A percentile compares a stretch with the other conserved stretches of the same genome.
phyloP scores from a whole-genome alignment of 2,329 filamentous ascomycete species.

The Claviceps sp. region DNA sequence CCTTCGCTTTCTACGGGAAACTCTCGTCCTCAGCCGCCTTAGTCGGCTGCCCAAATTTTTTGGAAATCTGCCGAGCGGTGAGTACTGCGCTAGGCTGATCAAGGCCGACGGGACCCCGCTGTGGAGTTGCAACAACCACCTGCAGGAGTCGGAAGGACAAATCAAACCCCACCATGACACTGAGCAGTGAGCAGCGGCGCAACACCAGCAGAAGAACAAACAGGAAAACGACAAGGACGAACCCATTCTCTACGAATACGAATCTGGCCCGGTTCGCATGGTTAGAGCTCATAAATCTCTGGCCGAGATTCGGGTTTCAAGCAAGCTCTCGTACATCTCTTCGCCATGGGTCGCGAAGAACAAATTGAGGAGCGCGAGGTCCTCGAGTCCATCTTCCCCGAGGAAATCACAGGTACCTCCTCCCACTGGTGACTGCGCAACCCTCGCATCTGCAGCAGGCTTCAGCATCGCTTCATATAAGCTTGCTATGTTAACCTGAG shows the following conservation, averaged over 20 bases:
- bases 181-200: background rate
- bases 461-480: too few relatives aligned
- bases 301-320: background rate
- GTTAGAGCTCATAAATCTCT: too few relatives aligned
- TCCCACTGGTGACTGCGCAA: background rate
- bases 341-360: conserved; percentile 60
- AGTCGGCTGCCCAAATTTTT: conserved; percentile 10
- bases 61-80: conserved; percentile 23
- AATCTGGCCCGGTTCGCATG: background rate
- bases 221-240: background rate
- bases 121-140: conserved; percentile 5
- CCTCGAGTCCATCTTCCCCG: conserved; percentile 93
- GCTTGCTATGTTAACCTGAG: too few relatives aligned
- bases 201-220: background rate
- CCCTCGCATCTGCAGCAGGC: background rate
- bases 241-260: background rate
- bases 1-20: background rate
- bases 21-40: background rate
- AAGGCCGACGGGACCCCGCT: conserved; percentile 4
- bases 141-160: background rate
- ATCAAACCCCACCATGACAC: conserved; percentile 12
- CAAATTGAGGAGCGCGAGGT: conserved; percentile 94
- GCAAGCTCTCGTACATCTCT: background rate
- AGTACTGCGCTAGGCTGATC: conserved; percentile 11
- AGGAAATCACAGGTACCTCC: conserved; percentile 77